These are phyloP conservation scores for Clarireedia paspali DNA, from an alignment of 2,329 filamentous ascomycete species.

Conservation along the genomic window DNA sequence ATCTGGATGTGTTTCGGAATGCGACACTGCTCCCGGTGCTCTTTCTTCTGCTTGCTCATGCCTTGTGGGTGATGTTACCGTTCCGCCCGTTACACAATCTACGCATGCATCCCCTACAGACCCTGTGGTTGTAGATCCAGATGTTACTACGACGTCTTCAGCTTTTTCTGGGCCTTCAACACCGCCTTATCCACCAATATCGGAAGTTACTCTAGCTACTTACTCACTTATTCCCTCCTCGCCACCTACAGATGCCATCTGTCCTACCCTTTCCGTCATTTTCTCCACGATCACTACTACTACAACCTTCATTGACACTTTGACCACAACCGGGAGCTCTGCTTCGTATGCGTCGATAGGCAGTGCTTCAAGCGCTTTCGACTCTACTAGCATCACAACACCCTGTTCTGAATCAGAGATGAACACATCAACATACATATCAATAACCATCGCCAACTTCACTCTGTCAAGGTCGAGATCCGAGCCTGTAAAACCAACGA, in stretches of 20 bases:
- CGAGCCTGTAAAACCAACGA: too few species aligned
- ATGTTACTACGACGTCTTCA: background rate
- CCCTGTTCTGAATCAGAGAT: background rate
- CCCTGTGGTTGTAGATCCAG: background rate
- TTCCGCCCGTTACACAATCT: background rate
- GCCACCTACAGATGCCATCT: background rate
- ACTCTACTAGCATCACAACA: background rate
- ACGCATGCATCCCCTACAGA: background rate
- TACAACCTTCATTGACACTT: background rate
- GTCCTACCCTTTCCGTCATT: background rate
- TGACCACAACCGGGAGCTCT: background rate
- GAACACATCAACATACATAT: background rate
- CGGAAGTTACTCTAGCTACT: background rate
- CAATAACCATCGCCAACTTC: too few species aligned
- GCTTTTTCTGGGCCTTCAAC: background rate
- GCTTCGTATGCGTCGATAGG: background rate
- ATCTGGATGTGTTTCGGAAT: constrained; percentile 8
- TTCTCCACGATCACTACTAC: constrained; percentile 1
- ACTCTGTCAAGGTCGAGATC: too few species aligned
- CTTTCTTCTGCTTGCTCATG: constrained; percentile 21
- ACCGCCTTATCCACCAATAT: background rate
- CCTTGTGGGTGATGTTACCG: background rate
- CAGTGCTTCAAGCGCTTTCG: background rate
- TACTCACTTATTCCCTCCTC: background rate
- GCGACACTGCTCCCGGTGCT: constrained; percentile 9